Evolutionary conservation across 2,329 filamentous ascomycete genomes (phyloP).

Genomic region (Trichophyton mentagrophytes): DNA sequence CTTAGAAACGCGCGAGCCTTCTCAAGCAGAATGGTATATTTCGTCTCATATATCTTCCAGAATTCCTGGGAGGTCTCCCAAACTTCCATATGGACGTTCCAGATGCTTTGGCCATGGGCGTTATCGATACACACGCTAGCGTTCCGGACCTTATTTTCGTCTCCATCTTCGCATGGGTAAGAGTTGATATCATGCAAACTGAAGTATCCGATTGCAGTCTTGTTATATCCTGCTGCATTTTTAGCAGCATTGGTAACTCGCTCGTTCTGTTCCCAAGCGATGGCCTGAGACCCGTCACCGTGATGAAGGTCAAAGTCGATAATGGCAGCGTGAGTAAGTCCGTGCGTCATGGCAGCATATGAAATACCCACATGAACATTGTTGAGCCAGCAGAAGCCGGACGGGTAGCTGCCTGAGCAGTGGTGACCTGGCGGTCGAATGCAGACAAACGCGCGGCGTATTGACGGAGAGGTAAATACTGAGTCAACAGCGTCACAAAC

Average conservation of each 20-base stretch:
- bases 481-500: slow-evolving; percentile 86
- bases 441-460: slow-evolving; percentile 74
- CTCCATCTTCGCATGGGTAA: slow-evolving; percentile 90
- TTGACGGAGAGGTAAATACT: slow-evolving; percentile 55
- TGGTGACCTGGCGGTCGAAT: slow-evolving; percentile 91
- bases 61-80: slow-evolving; percentile 79
- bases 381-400: slow-evolving; percentile 97
- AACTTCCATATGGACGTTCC: slow-evolving; percentile 86
- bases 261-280: slow-evolving; percentile 80
- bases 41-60: slow-evolving; percentile 72
- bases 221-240: slow-evolving; percentile 64
- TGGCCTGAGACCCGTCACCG: slow-evolving; percentile 88
- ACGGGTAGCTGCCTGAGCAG: slow-evolving; percentile 77
- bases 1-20: slow-evolving; percentile 71
- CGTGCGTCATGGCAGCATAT: slow-evolving; percentile 71
- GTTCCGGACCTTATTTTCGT: slow-evolving; percentile 82
- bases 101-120: slow-evolving; percentile 83
- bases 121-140: slow-evolving; percentile 91
- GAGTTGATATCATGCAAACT: slow-evolving; percentile 98
- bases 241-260: slow-evolving; percentile 52
- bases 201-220: slow-evolving; percentile 84
- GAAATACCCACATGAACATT: slow-evolving; percentile 96
- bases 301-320: slow-evolving; percentile 88
- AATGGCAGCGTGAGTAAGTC: slow-evolving; percentile 84
- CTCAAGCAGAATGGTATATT: slow-evolving; percentile 63